Evolutionary conservation across 1,139 yeast species (phyloP), one percentile per base, ranked within the genome.

Genomic region (Pichia sp.): DNA sequence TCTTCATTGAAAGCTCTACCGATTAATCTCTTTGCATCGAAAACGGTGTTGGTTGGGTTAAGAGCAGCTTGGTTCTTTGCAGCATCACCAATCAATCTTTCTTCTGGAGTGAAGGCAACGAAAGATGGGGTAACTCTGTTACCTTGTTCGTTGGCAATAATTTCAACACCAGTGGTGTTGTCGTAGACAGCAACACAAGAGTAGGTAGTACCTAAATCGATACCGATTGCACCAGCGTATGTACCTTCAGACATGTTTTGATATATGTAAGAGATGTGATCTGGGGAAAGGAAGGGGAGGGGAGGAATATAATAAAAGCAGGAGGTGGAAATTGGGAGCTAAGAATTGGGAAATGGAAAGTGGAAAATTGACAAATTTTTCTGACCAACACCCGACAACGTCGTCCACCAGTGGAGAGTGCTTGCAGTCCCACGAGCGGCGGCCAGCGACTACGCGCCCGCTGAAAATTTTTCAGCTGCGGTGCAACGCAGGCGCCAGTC

Each of bases 51-150:
- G 65, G 66, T 74, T 71, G 96, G 96, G 86, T 88, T 86, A 71
- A 86, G 74, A 66, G 96, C 96, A 66, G 96, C 96, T 76, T 88
- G 96, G 73, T 88, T 88, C 86, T 88, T 88, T 67, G 96, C 96
- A 64, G 96, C 95, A 72, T 89, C 96, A 78, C 97, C 97, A 64
- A 89, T 86, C 66, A 89, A 80, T 79, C 97, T 84, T 78, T 88
- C 96, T 74, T 84, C 89, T 66, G 84, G 82, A 63, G 94, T 85
- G 85, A 88, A 88, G 59, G 96, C 96, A 67, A 88, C 96, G 77
- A 85, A 88, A 54, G 96, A 88, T 66, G 96, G 96, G 61, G 96
- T 88, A 65, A 85, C 93, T 77, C 96, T 85, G 89, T 86, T 86
- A 82, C 96, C 96, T 79, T 88, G 96, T 72, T 88, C 96, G 77